A percentile compares a stretch with the other conserved stretches of the same genome.
phyloP scores from a whole-genome alignment of 106 monocot genomes.

The Gastrodia elata region DNA sequence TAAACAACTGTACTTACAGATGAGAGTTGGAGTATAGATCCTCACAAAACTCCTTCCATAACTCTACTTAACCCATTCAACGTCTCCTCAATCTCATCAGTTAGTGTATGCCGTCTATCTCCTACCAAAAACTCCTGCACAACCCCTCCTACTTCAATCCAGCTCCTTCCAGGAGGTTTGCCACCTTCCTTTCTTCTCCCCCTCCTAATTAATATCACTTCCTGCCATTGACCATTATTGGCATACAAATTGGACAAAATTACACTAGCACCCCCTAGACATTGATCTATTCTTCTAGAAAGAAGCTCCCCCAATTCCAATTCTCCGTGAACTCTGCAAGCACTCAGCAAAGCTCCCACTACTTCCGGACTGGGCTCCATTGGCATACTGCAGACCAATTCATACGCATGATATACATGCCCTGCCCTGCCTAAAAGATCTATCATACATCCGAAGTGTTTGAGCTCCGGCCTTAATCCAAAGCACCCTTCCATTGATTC shows the following conservation, averaged over 20 bases:
- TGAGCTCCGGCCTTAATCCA: constrained; percentile 23
- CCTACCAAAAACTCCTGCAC: constrained; percentile 36
- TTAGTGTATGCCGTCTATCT: constrained; percentile 12
- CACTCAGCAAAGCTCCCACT: constrained; percentile 53
- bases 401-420: constrained; percentile 29
- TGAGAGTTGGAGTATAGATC: no score
- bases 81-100: constrained; percentile 15
- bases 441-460: constrained; percentile 50
- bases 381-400: constrained; percentile 42
- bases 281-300: constrained; percentile 23
- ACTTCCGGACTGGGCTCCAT: constrained; percentile 42
- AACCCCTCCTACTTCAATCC: constrained; percentile 34
- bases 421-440: constrained; percentile 45
- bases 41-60: constrained; percentile 14
- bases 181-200: constrained; percentile 10
- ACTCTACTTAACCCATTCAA: constrained; percentile 26
- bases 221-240: constrained; percentile 35
- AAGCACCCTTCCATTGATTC: constrained; percentile 27
- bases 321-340: constrained; percentile 43
- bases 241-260: constrained; percentile 77
- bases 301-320: constrained; percentile 36
- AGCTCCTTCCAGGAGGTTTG: constrained; percentile 47
- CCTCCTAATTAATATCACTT: constrained; percentile 37
- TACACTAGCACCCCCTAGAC: constrained; percentile 39
- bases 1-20: no score